Evolutionary conservation across 352 stramenopile genomes (phyloP).

Genomic region (Pythium volutum): DNA sequence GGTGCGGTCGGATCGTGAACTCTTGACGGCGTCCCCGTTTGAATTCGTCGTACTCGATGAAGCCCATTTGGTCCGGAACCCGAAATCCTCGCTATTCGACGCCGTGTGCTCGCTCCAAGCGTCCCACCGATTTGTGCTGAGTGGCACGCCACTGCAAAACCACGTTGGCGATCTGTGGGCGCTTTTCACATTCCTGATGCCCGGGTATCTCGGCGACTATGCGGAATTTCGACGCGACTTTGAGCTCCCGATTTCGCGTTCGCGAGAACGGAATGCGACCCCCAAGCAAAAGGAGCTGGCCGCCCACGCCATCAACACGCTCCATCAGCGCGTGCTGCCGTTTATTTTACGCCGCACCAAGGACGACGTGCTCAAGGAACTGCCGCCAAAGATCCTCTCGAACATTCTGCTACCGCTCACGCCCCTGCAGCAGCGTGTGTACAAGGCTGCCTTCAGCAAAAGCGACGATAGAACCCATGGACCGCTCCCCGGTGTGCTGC

Average conservation of each 20-base stretch:
- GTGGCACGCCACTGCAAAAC: constrained; percentile 98
- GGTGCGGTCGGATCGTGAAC: constrained; percentile 80
- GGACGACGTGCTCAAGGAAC: constrained; percentile 92
- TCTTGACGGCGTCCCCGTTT: constrained; percentile 29
- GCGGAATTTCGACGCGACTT: constrained; percentile 53
- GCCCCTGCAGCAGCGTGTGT: constrained; percentile 85
- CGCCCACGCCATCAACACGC: constrained; percentile 85
- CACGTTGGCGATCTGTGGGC: constrained; percentile 96
- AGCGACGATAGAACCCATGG: not conserved
- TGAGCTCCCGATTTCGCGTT: constrained; percentile 59
- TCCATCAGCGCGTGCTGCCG: constrained; percentile 96
- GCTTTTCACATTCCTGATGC: constrained; percentile 98
- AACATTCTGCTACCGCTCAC: constrained; percentile 90
- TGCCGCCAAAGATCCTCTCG: constrained; percentile 97
- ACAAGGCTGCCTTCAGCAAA: constrained; percentile 35
- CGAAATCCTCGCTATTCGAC: constrained; percentile 84
- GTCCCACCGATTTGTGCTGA: constrained; percentile 93
- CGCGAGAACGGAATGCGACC: constrained; percentile 56
- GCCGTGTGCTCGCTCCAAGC: constrained; percentile 77
- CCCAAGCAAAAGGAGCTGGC: constrained; percentile 72
- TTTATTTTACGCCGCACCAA: constrained; percentile 98
- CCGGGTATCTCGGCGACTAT: constrained; percentile 94
- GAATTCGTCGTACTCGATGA: constrained; percentile 95
- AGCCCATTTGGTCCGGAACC: constrained; percentile 97
- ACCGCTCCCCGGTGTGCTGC: constrained; percentile 39